A percentile compares a stretch with the other conserved stretches of the same genome.
phyloP scores from a whole-genome alignment of 805 yeast genomes.

The Wickerhamiella galacta region DNA sequence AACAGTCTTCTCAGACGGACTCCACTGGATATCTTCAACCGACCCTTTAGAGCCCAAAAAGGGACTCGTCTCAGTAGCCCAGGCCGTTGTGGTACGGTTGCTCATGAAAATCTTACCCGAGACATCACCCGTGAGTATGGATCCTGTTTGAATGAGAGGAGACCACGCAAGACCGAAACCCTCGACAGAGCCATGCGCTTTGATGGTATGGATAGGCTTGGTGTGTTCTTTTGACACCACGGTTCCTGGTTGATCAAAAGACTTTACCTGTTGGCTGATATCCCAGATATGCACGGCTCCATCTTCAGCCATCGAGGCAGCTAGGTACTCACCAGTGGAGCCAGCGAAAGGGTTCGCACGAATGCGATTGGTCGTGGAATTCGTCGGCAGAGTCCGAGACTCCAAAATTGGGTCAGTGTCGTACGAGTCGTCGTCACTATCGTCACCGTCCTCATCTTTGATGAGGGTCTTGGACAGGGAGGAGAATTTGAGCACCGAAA shows the following conservation, averaged over 20 bases:
- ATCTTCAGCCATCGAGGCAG: constrained; percentile 77
- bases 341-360: constrained; percentile 67
- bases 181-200: constrained; percentile 83
- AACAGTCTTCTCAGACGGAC: constrained; percentile 77
- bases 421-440: constrained; percentile 56
- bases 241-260: constrained; percentile 80
- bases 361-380: constrained; percentile 75
- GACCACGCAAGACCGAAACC: constrained; percentile 98
- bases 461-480: constrained; percentile 73
- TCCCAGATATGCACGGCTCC: constrained; percentile 85
- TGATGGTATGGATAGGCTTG: constrained; percentile 67
- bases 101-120: constrained; percentile 72
- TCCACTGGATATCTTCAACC: constrained; percentile 95
- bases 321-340: constrained; percentile 59
- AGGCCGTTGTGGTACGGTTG: constrained; percentile 50
- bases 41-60: constrained; percentile 42
- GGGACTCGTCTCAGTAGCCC: constrained; percentile 78
- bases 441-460: constrained; percentile 65
- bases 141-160: constrained; percentile 63
- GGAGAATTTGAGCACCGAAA: constrained; percentile 67
- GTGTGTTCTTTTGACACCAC: constrained; percentile 60
- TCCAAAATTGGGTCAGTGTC: constrained; percentile 75
- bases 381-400: constrained; percentile 59
- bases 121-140: constrained; percentile 75
- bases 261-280: constrained; percentile 56